Conservation (phyloP, 306 rosid species). For the Medicago truncatula region MtrunA17r5.0-ANR NC_053046.1:4171501-4172000, state of each 20-base stretch:
- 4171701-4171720: constrained; percentile 46
- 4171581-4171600: neutral
- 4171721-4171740: constrained; percentile 36
- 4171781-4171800: constrained; percentile 77
- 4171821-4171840: neutral
- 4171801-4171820: constrained; percentile 54
- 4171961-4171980: constrained; percentile 65
- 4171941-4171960: constrained; percentile 85
- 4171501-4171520: neutral
- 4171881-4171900: constrained; percentile 51
- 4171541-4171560: neutral
- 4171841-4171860: constrained; percentile 10
- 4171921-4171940: constrained; percentile 69
- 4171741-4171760: constrained; percentile 39
- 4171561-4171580: constrained; percentile 24
- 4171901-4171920: constrained; percentile 62
- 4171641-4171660: constrained; percentile 50
- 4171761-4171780: constrained; percentile 54
- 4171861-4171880: constrained; percentile 5
- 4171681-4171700: constrained; percentile 58
- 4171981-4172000: constrained; percentile 72
- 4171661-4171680: constrained; percentile 51
- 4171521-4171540: neutral
- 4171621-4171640: constrained; percentile 64
- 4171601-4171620: neutral